Conservation (phyloP, 306 rosid species). For the Corylus heterophylla region DNA sequence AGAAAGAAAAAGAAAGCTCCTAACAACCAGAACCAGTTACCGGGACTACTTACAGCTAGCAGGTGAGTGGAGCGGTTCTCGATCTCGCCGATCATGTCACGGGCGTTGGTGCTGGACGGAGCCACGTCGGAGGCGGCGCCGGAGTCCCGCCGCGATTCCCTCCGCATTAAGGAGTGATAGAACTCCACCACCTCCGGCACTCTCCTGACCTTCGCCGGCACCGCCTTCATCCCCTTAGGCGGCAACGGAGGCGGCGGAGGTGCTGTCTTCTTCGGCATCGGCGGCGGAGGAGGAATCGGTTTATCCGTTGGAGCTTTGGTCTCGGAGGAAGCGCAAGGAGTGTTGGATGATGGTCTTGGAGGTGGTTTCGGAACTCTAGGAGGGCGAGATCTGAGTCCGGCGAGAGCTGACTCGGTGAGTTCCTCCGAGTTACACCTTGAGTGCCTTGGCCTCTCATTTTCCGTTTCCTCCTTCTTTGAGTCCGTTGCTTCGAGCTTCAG, state of each 20-base stretch:
- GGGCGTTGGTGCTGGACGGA: conserved; percentile 67
- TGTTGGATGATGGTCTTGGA: conserved; percentile 52
- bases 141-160: conserved; percentile 75
- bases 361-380: conserved; percentile 98
- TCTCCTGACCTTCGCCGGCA: conserved; percentile 69
- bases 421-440: conserved; percentile 85
- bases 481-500: conserved; percentile 44
- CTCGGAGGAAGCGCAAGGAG: conserved; percentile 17
- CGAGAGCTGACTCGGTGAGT: conserved; percentile 51
- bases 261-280: conserved; percentile 18
- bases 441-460: conserved; percentile 56
- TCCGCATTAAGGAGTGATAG: conserved; percentile 90
- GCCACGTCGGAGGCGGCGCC: conserved; percentile 43
- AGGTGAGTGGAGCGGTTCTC: conserved; percentile 95
- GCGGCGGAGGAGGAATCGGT: conserved; percentile 43
- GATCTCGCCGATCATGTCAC: conserved; percentile 99
- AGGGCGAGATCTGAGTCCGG: conserved; percentile 59
- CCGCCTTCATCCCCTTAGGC: conserved; percentile 44
- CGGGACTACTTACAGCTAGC: conserved; percentile 67
- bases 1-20: too few species aligned
- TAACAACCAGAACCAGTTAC: background rate
- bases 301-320: conserved; percentile 35
- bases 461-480: conserved; percentile 56
- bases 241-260: conserved; percentile 80
- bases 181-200: conserved; percentile 97